These are phyloP conservation scores for Gracilaria caudata DNA, from an alignment of 23 red algal species.

Conservation along the genomic window DNA sequence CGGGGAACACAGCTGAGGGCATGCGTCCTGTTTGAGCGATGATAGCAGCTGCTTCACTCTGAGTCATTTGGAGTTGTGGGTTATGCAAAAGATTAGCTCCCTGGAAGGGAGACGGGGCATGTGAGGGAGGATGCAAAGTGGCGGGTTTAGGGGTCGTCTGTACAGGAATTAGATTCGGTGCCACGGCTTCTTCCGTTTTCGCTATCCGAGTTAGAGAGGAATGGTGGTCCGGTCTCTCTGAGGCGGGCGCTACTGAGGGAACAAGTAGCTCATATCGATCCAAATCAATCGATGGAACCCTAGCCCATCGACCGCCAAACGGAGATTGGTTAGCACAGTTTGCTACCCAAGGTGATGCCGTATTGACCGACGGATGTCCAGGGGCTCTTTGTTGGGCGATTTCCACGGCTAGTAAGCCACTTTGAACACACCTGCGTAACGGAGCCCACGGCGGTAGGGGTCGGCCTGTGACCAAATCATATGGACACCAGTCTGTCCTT, in stretches of 20 bases:
- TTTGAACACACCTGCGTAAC: slow-evolving; percentile 66
- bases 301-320: slow-evolving; percentile 74
- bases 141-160: background rate
- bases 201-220: background rate
- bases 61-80: background rate
- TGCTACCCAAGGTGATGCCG: slow-evolving; percentile 58
- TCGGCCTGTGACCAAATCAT: slow-evolving; percentile 72
- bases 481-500: slow-evolving; percentile 72
- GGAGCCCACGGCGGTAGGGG: slow-evolving; percentile 80
- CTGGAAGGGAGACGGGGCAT: slow-evolving; percentile 6
- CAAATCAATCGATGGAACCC: slow-evolving; percentile 78
- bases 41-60: background rate
- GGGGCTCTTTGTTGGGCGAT: slow-evolving; percentile 56
- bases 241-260: slow-evolving; percentile 29
- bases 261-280: slow-evolving; percentile 79
- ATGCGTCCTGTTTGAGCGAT: slow-evolving; percentile 21
- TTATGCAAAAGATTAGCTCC: background rate
- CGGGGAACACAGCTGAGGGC: background rate
- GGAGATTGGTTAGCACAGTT: slow-evolving; percentile 65
- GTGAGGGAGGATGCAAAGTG: slow-evolving; percentile 2
- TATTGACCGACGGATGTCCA: slow-evolving; percentile 24
- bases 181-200: slow-evolving; percentile 10
- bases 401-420: slow-evolving; percentile 76
- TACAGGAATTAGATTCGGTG: background rate
- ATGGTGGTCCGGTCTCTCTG: slow-evolving; percentile 17